Base-by-base conservation (phyloP, 2,329 filamentous ascomycete genomes). In the Cytospora schulzeri region DNA sequence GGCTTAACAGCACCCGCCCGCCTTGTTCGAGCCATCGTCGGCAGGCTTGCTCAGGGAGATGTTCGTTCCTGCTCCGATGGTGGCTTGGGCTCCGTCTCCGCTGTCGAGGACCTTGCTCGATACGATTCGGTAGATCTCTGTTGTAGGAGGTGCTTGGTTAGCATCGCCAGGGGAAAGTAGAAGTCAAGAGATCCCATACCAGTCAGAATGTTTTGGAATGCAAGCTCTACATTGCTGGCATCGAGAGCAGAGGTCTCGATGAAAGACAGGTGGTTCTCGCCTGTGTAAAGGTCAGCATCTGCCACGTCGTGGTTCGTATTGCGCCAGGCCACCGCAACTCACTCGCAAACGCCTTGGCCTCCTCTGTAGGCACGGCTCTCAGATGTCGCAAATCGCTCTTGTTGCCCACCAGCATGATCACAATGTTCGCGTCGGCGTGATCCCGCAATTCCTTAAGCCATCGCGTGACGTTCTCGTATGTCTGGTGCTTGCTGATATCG, bases 331-430 rank as follows among this genome's bases (percentile, higher is more conserved):
- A 41, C 38, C 19, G 33, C 19, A 14, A 65, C 65, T 62, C 81
- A 96, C 94, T 97, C 64, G 95, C 95, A 87, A 99, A 99, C 69
- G 92, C 86, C 82, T 98, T 99, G 72, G 94, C 95, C 80, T 98
- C 94, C 76, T 99, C 95, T 67, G 95, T 99, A 59, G 95, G 93
- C 71, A 99, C 95, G 70, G 95, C 95, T 77, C 95, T 88, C 75
- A 99, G 85, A 81, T 99, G 95, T 80, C 93, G 91, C 90, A 98
- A 91, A 96, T 99, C 95, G 80, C 93, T 98, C 91, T 99, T 99
- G 88, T 99, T 99, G 79, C 95, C 95, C 63, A 98, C 95, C 74
- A 99, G 84, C 95, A 99, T 99, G 78, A 99, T 99, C 74, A 99
- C 93, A 74, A 98, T 97, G 83, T 98, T 98, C 74, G 93, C 93